Evolutionary conservation across 331 rosid genomes (phyloP).

Genomic region (Malus hybrid): DNA sequence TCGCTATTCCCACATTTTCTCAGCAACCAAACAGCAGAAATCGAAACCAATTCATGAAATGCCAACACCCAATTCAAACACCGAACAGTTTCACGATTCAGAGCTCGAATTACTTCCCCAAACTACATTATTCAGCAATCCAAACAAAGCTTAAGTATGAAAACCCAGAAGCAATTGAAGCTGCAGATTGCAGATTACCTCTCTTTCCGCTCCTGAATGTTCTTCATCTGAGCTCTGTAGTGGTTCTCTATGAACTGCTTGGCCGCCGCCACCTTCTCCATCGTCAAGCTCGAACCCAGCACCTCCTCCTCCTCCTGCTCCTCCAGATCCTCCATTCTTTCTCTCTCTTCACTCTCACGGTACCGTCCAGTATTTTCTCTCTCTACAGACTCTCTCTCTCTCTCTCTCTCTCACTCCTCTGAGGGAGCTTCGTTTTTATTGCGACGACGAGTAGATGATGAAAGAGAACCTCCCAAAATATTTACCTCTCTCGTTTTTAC

Average conservation of each 20-base stretch:
- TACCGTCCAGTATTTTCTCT: conserved; percentile 25
- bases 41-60: conserved; percentile 12
- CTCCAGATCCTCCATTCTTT: conserved; percentile 62
- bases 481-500: not conserved
- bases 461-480: conserved; percentile 14
- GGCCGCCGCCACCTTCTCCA: conserved; percentile 99
- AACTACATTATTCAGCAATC: conserved; percentile 6
- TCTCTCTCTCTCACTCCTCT: not conserved
- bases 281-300: conserved; percentile 88
- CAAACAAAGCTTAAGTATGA: not conserved
- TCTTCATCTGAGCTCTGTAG: conserved; percentile 96
- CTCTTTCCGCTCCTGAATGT: conserved; percentile 90
- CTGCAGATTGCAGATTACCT: conserved; percentile 36
- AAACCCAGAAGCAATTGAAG: not conserved
- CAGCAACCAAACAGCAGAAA: conserved; percentile 18
- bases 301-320: conserved; percentile 62
- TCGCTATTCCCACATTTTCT: conserved; percentile 4
- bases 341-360: conserved; percentile 2
- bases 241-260: conserved; percentile 96
- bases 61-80: conserved; percentile 29
- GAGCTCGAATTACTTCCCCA: conserved; percentile 8
- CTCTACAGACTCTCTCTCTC: conserved; percentile 25
- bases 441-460: conserved; percentile 37
- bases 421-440: conserved; percentile 34
- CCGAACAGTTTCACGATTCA: not conserved